Base-by-base conservation (phyloP, 768 basidiomycete species). In the Tylopilus balloui region DNA sequence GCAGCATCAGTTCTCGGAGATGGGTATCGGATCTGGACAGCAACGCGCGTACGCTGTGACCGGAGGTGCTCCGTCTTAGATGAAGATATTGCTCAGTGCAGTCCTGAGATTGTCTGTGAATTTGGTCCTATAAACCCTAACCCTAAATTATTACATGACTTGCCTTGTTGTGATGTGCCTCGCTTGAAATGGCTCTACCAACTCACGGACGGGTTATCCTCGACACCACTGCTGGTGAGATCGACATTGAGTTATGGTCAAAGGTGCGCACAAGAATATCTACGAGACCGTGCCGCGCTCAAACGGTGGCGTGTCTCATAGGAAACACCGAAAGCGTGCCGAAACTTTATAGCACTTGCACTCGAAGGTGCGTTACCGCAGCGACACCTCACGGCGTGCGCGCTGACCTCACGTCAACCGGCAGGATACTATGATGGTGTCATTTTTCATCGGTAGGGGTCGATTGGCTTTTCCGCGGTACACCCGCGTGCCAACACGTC, bases 391-490 rank as follows among this genome's bases (percentile, higher is more conserved):
- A 28, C 36, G 23, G 21, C 39, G 3, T 42, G 39, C 40, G 19
- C 8, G 27, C 55, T 53, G 17, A 58, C 52, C 44, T 51, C 31
- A 23, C 24, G 37, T 47, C 15, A 8, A 15, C 38, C 11, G 47
- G 11, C 59, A 94, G 93, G 95, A 8, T 97, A 96, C 68, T 98
- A 97, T 69, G 95, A 98, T 52, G 88, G 89, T 28, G 86, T 92
- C 46, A 88, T 95, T 40, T 97, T 97, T 58, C 93, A 96, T 69
- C 81, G 94, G 88, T 88, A 60, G 20, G 68, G n/a, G n/a, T 9
- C 32, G 8, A 6, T 15, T 15, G 7, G 6, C 5, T 24, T 14
- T 27, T 19, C n/a, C n/a, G 6, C 21, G 19, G 38, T n/a, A 17
- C 29, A 10, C n/a, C 41, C 8, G 9, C 15, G 40, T 49, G 9